These are phyloP conservation scores for Pholiota adiposa DNA, from an alignment of 1,284 basidiomycete genomes.

Conservation along the genomic window DNA sequence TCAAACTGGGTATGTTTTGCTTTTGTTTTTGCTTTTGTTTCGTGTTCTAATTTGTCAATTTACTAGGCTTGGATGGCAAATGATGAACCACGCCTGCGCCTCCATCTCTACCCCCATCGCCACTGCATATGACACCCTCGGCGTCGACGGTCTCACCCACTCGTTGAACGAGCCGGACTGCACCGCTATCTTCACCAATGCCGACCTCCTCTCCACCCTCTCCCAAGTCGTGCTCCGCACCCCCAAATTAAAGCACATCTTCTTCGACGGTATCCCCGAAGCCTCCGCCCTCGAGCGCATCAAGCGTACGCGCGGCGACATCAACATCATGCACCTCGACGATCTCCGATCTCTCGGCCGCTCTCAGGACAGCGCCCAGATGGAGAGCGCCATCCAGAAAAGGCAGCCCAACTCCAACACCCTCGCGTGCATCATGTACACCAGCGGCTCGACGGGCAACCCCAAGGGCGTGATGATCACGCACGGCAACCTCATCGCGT, in stretches of 20 bases:
- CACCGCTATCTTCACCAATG: slow-evolving; percentile 18
- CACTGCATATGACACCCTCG: slow-evolving; percentile 22
- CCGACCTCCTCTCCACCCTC: slow-evolving; percentile 13
- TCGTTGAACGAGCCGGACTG: slow-evolving; percentile 20
- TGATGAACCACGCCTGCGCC: slow-evolving; percentile 18
- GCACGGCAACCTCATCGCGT: slow-evolving; percentile 85
- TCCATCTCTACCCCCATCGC: slow-evolving; percentile 14
- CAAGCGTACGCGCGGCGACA: slow-evolving; percentile 49
- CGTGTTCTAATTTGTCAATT: slow-evolving; percentile 3
- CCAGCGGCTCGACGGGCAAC: slow-evolving; percentile 86
- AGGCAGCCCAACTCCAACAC: slow-evolving; percentile 70
- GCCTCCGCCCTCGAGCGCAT: slow-evolving; percentile 59
- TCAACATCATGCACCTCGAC: slow-evolving; percentile 62
- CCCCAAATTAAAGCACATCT: slow-evolving; percentile 71
- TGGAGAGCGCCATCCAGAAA: slow-evolving; percentile 40
- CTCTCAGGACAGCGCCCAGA: slow-evolving; percentile 48
- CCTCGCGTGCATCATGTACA: slow-evolving; percentile 96
- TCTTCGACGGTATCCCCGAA: slow-evolving; percentile 85
- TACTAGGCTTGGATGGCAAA: slow-evolving; percentile 18
- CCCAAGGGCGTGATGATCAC: slow-evolving; percentile 94
- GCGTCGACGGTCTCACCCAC: slow-evolving; percentile 19
- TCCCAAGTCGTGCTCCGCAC: slow-evolving; percentile 43
- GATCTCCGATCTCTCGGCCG: slow-evolving; percentile 70
- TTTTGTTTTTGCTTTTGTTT: not conserved
- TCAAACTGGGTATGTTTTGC: slow-evolving; percentile 68